These are phyloP conservation scores for Aurantiochytrium sp. DNA, from an alignment of 108 stramenopile species.

Conservation along the genomic window DNA sequence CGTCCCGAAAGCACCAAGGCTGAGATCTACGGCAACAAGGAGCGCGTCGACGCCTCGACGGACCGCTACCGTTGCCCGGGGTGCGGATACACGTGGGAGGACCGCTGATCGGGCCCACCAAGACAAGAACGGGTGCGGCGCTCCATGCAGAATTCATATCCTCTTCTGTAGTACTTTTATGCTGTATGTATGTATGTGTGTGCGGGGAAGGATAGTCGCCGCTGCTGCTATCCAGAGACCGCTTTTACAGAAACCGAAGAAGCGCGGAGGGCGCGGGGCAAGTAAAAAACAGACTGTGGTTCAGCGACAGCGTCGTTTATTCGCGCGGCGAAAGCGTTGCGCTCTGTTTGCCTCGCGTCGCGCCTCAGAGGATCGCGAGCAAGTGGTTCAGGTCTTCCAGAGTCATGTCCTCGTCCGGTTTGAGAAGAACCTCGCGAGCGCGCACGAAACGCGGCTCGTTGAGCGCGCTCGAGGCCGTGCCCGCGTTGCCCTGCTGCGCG, in stretches of 20 bases:
- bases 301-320: no score
- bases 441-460: background rate
- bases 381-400: background rate
- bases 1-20: background rate
- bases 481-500: background rate
- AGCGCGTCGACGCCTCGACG: background rate
- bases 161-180: no score
- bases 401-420: background rate
- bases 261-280: no score
- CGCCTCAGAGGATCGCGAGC: background rate
- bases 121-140: no score
- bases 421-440: background rate
- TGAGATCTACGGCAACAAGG: constrained; percentile 23
- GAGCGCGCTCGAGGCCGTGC: background rate
- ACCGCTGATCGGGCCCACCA: background rate
- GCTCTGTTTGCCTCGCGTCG: no score
- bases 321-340: no score
- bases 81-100: background rate
- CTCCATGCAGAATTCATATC: no score
- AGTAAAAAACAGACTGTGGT: no score
- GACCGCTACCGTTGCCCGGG: background rate
- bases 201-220: no score
- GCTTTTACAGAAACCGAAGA: no score
- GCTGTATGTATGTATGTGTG: no score
- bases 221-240: no score